These are phyloP conservation scores for Leptographium lundbergii DNA, from an alignment of 2,329 filamentous ascomycete species.

Conservation along the genomic window DNA sequence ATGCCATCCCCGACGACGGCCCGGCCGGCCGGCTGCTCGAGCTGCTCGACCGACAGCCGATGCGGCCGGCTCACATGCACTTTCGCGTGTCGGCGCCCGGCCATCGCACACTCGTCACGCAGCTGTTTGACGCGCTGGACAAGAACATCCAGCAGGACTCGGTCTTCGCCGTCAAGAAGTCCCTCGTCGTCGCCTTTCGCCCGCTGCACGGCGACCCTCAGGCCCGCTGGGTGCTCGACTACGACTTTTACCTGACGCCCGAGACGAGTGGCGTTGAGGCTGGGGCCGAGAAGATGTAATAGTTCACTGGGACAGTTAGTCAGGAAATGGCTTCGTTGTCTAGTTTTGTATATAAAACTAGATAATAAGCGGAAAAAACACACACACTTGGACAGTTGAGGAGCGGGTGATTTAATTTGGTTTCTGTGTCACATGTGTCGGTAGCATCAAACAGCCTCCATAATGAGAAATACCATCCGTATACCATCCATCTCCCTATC, in stretches of 20 bases:
- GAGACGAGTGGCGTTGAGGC: too few species aligned
- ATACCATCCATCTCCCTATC: neutral
- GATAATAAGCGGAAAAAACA: too few species aligned
- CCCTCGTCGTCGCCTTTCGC: slow-evolving; percentile 18
- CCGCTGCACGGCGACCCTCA: slow-evolving; percentile 2
- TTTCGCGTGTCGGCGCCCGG: slow-evolving; percentile 32
- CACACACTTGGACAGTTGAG: neutral
- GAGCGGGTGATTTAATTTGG: neutral
- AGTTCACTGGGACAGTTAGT: neutral
- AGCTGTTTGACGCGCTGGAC: slow-evolving; percentile 44
- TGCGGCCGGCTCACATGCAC: slow-evolving; percentile 26
- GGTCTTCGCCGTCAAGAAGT: slow-evolving; percentile 24
- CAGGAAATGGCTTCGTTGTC: neutral
- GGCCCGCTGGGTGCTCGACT: neutral
- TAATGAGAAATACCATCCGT: neutral
- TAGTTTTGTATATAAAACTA: too few species aligned
- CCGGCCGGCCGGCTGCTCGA: slow-evolving; percentile 21
- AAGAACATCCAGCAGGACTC: slow-evolving; percentile 31
- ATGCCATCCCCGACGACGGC: slow-evolving; percentile 29
- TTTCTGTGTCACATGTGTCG: neutral
- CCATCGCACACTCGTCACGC: slow-evolving; percentile 50
- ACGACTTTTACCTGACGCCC: neutral
- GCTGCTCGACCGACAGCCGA: slow-evolving; percentile 22
- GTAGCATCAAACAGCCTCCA: neutral
- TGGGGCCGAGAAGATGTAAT: neutral